phyloP scores from a whole-genome alignment of 495 filamentous ascomycete genomes.

The Letharia columbiana region DNA sequence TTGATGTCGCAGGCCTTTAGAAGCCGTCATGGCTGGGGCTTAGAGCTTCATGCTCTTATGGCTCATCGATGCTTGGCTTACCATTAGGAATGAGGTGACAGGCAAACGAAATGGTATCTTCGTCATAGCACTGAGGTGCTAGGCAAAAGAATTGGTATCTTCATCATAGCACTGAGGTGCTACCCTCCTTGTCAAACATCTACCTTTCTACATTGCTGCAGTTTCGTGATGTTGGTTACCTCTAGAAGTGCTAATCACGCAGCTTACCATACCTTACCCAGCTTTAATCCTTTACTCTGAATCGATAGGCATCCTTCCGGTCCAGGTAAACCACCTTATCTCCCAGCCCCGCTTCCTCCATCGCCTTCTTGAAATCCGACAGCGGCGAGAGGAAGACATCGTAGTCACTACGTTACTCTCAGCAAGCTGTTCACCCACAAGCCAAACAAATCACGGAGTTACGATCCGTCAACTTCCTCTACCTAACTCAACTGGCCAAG shows the following conservation, averaged over 20 bases:
- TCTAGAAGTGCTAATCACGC: neutral
- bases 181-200: neutral
- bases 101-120: neutral
- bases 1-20: neutral
- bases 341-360: conserved; percentile 42
- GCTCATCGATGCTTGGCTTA: neutral
- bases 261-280: neutral
- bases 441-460: too few species aligned
- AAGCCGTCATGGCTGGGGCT: neutral
- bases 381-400: conserved; percentile 51
- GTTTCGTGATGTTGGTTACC: neutral
- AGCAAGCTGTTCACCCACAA: too few species aligned
- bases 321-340: conserved; percentile 55
- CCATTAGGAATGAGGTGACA: neutral
- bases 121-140: neutral
- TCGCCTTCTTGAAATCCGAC: conserved; percentile 50
- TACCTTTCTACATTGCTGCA: neutral
- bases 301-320: conserved; percentile 49
- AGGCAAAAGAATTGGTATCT: neutral
- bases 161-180: neutral
- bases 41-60: neutral
- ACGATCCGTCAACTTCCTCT: too few species aligned
- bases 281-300: conserved; percentile 33
- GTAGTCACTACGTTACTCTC: conserved; percentile 41
- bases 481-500: too few species aligned